These are phyloP conservation scores for Colletotrichum lupini DNA, from an alignment of 2,329 filamentous ascomycete genomes.

Conservation along the genomic window DNA sequence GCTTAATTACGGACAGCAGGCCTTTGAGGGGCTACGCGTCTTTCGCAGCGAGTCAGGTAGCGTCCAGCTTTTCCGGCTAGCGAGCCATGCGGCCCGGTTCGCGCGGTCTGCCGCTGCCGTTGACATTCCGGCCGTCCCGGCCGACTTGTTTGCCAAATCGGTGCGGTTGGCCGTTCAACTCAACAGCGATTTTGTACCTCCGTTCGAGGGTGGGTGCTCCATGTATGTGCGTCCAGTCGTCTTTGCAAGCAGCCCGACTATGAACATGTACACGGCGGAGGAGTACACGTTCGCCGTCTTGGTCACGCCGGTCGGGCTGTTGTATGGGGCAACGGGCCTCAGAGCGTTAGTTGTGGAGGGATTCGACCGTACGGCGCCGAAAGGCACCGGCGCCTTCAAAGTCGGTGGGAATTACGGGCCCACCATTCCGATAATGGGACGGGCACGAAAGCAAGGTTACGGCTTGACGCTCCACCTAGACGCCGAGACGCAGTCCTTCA, in stretches of 20 bases:
- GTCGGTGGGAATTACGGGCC: constrained; percentile 79
- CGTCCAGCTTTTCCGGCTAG: background rate
- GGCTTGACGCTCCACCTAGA: constrained; percentile 77
- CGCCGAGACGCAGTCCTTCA: constrained; percentile 69
- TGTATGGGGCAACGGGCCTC: constrained; percentile 52
- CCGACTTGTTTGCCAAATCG: constrained; percentile 66
- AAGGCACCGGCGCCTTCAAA: constrained; percentile 74
- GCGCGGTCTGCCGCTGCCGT: constrained; percentile 46
- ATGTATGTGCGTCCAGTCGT: constrained; percentile 77
- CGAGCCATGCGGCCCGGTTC: background rate
- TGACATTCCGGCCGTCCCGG: constrained; percentile 70
- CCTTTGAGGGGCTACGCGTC: background rate
- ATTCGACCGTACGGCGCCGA: constrained; percentile 75
- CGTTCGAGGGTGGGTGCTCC: constrained; percentile 68
- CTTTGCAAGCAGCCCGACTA: constrained; percentile 56
- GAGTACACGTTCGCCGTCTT: constrained; percentile 73
- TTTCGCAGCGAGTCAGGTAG: background rate
- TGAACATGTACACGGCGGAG: constrained; percentile 49
- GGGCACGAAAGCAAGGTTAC: constrained; percentile 69
- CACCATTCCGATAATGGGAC: constrained; percentile 70
- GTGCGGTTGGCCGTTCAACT: constrained; percentile 70
- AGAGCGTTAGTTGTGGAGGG: constrained; percentile 74
- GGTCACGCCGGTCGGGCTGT: constrained; percentile 72
- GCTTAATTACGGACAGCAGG: background rate
- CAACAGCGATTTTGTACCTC: constrained; percentile 76